A percentile compares a stretch with the other conserved stretches of the same genome.
phyloP scores from a whole-genome alignment of 2,329 filamentous ascomycete genomes.

The Cytospora leucostoma region DNA sequence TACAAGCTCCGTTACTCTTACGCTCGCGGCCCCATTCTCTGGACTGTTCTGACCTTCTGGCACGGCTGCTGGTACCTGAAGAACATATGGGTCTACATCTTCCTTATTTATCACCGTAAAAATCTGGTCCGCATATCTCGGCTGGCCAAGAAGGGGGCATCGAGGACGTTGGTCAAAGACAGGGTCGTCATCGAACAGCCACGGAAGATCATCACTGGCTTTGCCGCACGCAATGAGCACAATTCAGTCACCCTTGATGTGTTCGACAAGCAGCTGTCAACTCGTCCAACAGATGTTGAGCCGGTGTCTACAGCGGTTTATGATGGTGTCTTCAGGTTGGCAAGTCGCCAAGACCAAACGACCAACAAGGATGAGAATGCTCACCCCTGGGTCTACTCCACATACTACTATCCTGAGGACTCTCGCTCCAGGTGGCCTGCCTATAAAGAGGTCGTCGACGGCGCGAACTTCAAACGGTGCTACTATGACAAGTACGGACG shows the following conservation, averaged over 20 bases:
- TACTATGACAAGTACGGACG: slow-evolving; percentile 41
- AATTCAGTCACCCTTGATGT: slow-evolving; percentile 34
- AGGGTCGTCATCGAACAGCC: slow-evolving; percentile 37
- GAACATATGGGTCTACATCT: slow-evolving; percentile 37
- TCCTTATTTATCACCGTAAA: slow-evolving; percentile 39
- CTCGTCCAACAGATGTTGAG: slow-evolving; percentile 29
- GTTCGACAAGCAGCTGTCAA: slow-evolving; percentile 34
- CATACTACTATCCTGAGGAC: slow-evolving; percentile 34
- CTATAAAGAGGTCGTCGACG: slow-evolving; percentile 33
- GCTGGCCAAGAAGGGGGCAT: slow-evolving; percentile 38
- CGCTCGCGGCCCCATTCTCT: slow-evolving; percentile 32
- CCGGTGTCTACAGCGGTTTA: slow-evolving; percentile 35
- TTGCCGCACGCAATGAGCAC: slow-evolving; percentile 33
- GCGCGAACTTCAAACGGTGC: slow-evolving; percentile 32
- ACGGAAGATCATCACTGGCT: slow-evolving; percentile 38
- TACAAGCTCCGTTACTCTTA: slow-evolving; percentile 36
- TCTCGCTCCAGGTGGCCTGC: slow-evolving; percentile 32
- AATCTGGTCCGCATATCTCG: slow-evolving; percentile 37
- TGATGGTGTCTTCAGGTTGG: slow-evolving; percentile 35
- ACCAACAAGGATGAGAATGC: slow-evolving; percentile 28
- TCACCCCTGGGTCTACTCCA: slow-evolving; percentile 27
- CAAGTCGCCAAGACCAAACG: slow-evolving; percentile 29
- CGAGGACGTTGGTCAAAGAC: slow-evolving; percentile 34
- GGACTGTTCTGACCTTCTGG: slow-evolving; percentile 36
- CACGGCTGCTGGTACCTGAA: slow-evolving; percentile 36